A percentile compares a stretch with the other conserved stretches of the same genome.
phyloP scores from a whole-genome alignment of 2,329 filamentous ascomycete species.

The Phyllachora maydis region DNA sequence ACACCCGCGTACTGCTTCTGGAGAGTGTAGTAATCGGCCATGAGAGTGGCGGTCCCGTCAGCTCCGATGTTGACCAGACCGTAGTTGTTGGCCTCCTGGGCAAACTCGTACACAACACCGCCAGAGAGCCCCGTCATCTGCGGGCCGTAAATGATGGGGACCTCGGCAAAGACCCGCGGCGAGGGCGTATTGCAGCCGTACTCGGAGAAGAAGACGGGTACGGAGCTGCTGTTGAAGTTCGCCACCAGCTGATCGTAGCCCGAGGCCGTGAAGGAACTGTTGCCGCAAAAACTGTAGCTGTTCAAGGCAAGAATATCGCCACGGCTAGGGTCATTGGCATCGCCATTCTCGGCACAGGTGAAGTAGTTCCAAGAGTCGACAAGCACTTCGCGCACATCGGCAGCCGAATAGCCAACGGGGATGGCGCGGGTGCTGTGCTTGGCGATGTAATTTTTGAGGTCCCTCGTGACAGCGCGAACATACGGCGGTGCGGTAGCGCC shows the following conservation, averaged over 20 bases:
- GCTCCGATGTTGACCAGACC: slow-evolving; percentile 41
- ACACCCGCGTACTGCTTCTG: slow-evolving; percentile 55
- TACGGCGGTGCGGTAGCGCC: slow-evolving; percentile 46
- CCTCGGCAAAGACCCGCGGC: slow-evolving; percentile 61
- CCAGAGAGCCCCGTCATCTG: slow-evolving; percentile 55
- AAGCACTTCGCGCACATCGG: slow-evolving; percentile 54
- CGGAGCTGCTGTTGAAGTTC: slow-evolving; percentile 42
- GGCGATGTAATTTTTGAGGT: slow-evolving; percentile 65
- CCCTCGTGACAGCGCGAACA: slow-evolving; percentile 53
- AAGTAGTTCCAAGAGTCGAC: slow-evolving; percentile 60
- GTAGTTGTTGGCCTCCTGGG: slow-evolving; percentile 46
- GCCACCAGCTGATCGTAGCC: slow-evolving; percentile 35
- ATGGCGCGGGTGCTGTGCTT: slow-evolving; percentile 46
- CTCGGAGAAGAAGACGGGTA: slow-evolving; percentile 70
- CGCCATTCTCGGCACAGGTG: slow-evolving; percentile 37
- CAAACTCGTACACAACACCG: slow-evolving; percentile 66
- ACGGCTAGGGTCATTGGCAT: slow-evolving; percentile 36
- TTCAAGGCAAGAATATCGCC: slow-evolving; percentile 64
- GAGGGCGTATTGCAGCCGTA: slow-evolving; percentile 54
- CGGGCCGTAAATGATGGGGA: slow-evolving; percentile 47
- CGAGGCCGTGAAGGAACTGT: slow-evolving; percentile 30
- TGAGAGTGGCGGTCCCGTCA: slow-evolving; percentile 34
- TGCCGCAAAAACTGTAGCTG: slow-evolving; percentile 46
- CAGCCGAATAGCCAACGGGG: slow-evolving; percentile 64
- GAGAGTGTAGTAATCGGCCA: slow-evolving; percentile 52